Evolutionary conservation across 352 stramenopile species (phyloP).

Genomic region (Phytopythium mirpurense): DNA sequence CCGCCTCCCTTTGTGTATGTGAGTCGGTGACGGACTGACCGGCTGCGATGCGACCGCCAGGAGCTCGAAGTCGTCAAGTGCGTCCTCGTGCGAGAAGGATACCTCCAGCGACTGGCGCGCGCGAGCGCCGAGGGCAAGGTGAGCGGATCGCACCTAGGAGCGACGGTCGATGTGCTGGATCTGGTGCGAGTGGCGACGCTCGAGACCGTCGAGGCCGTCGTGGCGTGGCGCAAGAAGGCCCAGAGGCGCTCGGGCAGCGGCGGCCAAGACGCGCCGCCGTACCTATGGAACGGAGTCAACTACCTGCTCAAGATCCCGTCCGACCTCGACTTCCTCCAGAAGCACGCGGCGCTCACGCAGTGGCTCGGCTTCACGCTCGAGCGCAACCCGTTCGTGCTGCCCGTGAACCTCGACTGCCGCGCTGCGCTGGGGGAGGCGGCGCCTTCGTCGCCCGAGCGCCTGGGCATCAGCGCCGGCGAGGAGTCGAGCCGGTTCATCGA

Average conservation of each 20-base stretch:
- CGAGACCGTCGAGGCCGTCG: conserved; percentile 86
- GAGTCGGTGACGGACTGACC: too few species aligned
- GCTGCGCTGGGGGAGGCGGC: conserved; percentile 13
- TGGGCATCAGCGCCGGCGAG: neutral
- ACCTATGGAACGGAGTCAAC: conserved; percentile 90
- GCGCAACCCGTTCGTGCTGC: conserved; percentile 88
- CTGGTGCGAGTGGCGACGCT: conserved; percentile 81
- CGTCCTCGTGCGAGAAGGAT: conserved; percentile 87
- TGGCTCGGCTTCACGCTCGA: conserved; percentile 84
- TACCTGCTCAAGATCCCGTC: conserved; percentile 90
- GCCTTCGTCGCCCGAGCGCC: neutral
- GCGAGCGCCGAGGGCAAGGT: conserved; percentile 38
- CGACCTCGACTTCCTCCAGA: conserved; percentile 88
- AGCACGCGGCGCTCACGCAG: conserved; percentile 59
- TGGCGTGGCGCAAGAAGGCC: conserved; percentile 52
- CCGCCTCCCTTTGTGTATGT: too few species aligned
- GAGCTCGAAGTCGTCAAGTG: conserved; percentile 88
- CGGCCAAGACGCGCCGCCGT: conserved; percentile 25
- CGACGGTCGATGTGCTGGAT: conserved; percentile 84
- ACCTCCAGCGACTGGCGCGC: conserved; percentile 64
- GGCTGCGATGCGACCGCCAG: too few species aligned
- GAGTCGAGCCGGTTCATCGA: conserved; percentile 46
- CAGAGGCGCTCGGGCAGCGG: conserved; percentile 2
- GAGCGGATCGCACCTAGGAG: conserved; percentile 45
- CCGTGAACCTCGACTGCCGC: conserved; percentile 67